Evolutionary conservation across 2,329 filamentous ascomycete genomes (phyloP).

Genomic region (Fusarium pseudocircinatum): DNA sequence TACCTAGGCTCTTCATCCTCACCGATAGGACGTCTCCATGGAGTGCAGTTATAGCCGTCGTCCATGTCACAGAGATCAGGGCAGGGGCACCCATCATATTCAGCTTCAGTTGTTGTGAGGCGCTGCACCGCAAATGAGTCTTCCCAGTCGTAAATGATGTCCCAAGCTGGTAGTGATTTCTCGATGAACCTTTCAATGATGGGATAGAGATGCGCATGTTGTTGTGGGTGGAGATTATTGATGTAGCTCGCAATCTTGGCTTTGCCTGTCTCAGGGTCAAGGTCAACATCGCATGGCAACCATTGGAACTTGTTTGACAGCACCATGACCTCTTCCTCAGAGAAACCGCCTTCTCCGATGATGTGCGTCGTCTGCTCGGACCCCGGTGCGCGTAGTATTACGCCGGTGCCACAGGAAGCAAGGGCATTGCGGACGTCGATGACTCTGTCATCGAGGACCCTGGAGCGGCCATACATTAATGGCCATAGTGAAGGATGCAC

Average conservation of each 20-base stretch:
- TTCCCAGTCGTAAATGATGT: neutral
- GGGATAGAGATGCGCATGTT: neutral
- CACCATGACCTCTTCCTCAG: neutral
- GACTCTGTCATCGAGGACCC: neutral
- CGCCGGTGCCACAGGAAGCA: neutral
- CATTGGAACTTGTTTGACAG: neutral
- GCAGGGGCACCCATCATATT: neutral
- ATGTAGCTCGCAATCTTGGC: neutral
- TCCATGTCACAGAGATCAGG: neutral
- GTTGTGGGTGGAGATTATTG: slow-evolving; percentile 6
- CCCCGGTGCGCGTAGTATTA: neutral
- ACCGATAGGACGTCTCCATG: neutral
- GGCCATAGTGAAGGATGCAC: neutral
- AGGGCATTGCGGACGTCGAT: neutral
- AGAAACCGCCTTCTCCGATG: neutral
- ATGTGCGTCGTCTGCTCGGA: neutral
- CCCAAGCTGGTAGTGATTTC: neutral
- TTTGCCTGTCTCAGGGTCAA: neutral
- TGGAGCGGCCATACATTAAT: neutral
- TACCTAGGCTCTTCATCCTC: neutral
- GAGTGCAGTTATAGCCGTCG: neutral
- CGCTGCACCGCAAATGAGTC: neutral
- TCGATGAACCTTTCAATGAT: neutral
- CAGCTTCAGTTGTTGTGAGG: neutral
- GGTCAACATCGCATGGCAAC: neutral